These are phyloP conservation scores for Penicillium hordei DNA, from an alignment of 2,329 filamentous ascomycete species.

Conservation along the genomic window DNA sequence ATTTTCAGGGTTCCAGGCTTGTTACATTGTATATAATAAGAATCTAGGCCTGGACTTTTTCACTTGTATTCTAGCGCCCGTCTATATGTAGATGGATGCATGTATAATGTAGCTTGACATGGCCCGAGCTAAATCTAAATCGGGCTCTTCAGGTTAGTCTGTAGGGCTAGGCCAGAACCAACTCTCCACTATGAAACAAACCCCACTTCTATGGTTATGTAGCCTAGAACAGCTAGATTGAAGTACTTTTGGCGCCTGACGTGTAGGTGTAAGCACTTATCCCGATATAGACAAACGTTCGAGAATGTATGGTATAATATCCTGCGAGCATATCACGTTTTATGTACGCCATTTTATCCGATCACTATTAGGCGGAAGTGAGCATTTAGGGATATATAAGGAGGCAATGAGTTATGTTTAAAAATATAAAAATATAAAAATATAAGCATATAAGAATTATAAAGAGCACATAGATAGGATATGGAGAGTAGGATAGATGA, in stretches of 20 bases:
- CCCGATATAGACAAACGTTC: background rate
- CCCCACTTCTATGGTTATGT: background rate
- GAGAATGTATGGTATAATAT: background rate
- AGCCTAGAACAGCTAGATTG: background rate
- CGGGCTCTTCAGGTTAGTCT: background rate
- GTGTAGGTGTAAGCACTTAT: constrained; percentile 10
- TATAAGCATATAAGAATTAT: background rate
- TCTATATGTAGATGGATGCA: background rate
- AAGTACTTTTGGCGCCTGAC: constrained; percentile 10
- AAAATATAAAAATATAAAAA: too few species aligned
- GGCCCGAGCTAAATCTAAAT: background rate
- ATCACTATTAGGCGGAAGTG: background rate
- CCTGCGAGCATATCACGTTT: constrained; percentile 3
- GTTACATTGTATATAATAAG: background rate
- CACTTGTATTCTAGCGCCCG: background rate
- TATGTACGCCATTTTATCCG: constrained; percentile 5
- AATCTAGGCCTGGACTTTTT: background rate
- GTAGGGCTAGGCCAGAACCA: background rate
- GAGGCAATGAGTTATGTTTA: background rate
- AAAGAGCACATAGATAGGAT: too few species aligned
- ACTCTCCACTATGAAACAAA: background rate
- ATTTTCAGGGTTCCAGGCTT: background rate
- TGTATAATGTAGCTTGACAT: background rate
- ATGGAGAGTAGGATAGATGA: too few species aligned
- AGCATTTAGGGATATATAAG: background rate